A percentile compares a stretch with the other conserved stretches of the same genome.
Conservation (phyloP, 129 eudicot genomes). For the Centaurea solstitialis region DNA sequence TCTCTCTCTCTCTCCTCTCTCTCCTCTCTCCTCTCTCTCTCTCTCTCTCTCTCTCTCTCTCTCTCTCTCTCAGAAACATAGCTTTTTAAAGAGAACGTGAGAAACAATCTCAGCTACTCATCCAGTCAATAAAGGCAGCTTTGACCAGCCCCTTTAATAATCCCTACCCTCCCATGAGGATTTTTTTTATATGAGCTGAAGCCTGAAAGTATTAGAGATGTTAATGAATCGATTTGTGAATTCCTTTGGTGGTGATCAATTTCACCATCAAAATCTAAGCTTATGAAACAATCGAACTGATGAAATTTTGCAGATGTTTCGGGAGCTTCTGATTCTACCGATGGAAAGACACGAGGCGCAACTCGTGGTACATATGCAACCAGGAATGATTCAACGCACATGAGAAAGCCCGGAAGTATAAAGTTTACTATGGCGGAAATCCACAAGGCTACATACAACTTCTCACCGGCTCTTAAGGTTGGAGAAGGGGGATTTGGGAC, state of each 20-base stretch:
- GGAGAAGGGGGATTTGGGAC: slow-evolving; percentile 99
- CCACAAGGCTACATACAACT: slow-evolving; percentile 70
- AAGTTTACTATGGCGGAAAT: slow-evolving; percentile 72
- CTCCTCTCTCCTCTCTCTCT: no score
- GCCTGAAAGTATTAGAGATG: background rate
- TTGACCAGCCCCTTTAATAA: no score
- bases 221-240: background rate
- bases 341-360: slow-evolving; percentile 35
- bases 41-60: no score
- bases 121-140: no score
- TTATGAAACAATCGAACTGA: slow-evolving; percentile 4
- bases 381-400: slow-evolving; percentile 47
- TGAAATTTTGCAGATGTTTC: slow-evolving; percentile 38
- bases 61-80: no score
- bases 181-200: no score
- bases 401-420: slow-evolving; percentile 51
- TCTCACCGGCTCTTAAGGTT: slow-evolving; percentile 71
- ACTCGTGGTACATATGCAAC: slow-evolving; percentile 46
- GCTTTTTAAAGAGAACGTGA: no score
- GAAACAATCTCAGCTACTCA: no score
- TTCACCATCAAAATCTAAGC: background rate
- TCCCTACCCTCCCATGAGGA: no score
- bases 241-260: background rate
- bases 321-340: slow-evolving; percentile 52
- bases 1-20: no score